Evolutionary conservation across 2,329 filamentous ascomycete species (phyloP), one percentile per base, ranked within the genome.

Genomic region (Botryotinia narcissicola): DNA sequence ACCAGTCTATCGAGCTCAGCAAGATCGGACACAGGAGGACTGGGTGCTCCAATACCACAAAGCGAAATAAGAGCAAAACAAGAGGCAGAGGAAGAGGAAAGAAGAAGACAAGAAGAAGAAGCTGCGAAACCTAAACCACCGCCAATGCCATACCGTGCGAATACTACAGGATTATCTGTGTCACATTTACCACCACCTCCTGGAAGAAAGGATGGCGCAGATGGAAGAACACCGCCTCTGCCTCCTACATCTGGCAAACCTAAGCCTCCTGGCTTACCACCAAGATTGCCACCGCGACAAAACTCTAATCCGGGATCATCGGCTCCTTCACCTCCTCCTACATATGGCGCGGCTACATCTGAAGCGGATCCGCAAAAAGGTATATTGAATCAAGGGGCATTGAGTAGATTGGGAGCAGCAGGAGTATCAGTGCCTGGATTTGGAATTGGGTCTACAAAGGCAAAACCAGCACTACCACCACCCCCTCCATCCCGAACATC

Each of bases 341-440:
- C 79, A 66, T 76, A 79, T 67, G 73, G 66, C 63, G 44, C 74
- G 25, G 68, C 74, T 40, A 74, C 66, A 8, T 54, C 71, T 10
- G 78, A 81, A 70, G 77, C 78, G 40, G 79, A 80, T 44, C 72
- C 80, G n/a, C 79, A 81, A 54, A 78, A 73, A 66, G 80, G 78
- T 40, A 77, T 80, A 67, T 75, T 82, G 44, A 81, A 81, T 60
- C 80, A 81, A 73, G 86, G 84, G 12, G 86, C 90, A 10, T 78
- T 89, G 54, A 85, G 84, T 59, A 85, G 90, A 71, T 82, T 93
- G 20, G 85, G 87, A 6, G 85, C 86, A 75, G 89, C 90, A 32
- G 91, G 91, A 20, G 83, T 93, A 8, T 89, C 87, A 5, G 89
- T 93, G 0, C 88, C 91, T n/a, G 89, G 86, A 0, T 84, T 93